phyloP scores from a whole-genome alignment of 371 early-diverging fungal genomes.

The Mucor mucedo region DNA sequence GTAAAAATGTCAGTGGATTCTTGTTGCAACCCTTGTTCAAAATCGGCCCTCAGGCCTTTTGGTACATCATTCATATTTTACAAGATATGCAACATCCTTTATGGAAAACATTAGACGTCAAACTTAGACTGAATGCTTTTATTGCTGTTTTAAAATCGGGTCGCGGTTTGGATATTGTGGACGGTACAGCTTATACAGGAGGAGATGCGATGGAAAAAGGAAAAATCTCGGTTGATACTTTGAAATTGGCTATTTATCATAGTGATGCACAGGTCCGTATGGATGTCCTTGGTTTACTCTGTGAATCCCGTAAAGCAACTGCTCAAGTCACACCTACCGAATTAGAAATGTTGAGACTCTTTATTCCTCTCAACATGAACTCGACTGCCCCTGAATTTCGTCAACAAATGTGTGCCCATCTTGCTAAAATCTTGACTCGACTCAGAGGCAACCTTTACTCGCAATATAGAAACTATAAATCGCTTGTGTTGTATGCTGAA shows the following conservation, averaged over 20 bases:
- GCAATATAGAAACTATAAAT: constrained; percentile 41
- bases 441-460: constrained; percentile 59
- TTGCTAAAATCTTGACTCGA: constrained; percentile 62
- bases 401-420: constrained; percentile 69
- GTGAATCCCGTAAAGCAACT: constrained; percentile 74
- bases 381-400: constrained; percentile 80
- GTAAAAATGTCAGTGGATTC: constrained; percentile 43
- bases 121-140: constrained; percentile 46
- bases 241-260: constrained; percentile 71
- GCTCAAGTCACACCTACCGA: constrained; percentile 65
- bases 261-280: constrained; percentile 77
- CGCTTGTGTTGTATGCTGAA: constrained; percentile 32
- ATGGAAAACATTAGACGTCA: constrained; percentile 20
- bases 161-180: constrained; percentile 63
- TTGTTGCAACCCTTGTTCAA: constrained; percentile 48
- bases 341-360: constrained; percentile 57
- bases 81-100: constrained; percentile 28
- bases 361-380: constrained; percentile 72
- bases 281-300: constrained; percentile 81
- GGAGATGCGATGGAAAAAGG: constrained; percentile 20
- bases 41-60: constrained; percentile 42
- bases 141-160: constrained; percentile 56
- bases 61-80: constrained; percentile 43
- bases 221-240: constrained; percentile 39
- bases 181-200: constrained; percentile 47